Evolutionary conservation across 1,284 basidiomycete species (phyloP).

Genomic region (Ustilago loliicola): DNA sequence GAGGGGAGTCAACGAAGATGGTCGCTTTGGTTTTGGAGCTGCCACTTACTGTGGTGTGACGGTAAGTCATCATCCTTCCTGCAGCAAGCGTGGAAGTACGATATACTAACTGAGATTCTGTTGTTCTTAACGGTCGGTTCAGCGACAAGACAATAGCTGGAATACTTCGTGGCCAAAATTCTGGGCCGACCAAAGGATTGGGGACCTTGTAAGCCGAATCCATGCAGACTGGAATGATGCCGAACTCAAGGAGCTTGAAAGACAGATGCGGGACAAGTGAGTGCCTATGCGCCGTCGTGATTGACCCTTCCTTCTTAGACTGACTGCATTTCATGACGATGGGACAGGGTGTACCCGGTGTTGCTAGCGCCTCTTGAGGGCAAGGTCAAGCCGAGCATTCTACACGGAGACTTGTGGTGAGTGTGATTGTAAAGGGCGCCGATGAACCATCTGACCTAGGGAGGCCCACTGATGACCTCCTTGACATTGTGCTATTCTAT

Average conservation of each 20-base stretch:
- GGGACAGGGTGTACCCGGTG: conserved; percentile 36
- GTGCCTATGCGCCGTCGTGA: neutral
- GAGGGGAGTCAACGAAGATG: conserved; percentile 22
- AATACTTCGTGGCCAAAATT: conserved; percentile 43
- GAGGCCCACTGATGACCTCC: neutral
- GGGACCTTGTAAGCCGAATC: conserved; percentile 37
- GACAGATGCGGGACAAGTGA: conserved; percentile 41
- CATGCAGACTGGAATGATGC: conserved; percentile 16
- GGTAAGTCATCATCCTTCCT: conserved; percentile 14
- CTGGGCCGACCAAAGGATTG: conserved; percentile 43
- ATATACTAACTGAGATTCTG: neutral
- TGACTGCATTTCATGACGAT: neutral
- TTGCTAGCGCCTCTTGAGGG: conserved; percentile 41
- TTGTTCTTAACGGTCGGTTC: neutral
- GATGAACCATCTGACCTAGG: no score
- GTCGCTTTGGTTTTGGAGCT: conserved; percentile 34
- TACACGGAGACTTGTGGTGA: conserved; percentile 52
- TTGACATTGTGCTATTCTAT: neutral
- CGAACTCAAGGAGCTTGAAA: conserved; percentile 34
- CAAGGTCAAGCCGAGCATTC: conserved; percentile 39
- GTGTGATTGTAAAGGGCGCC: neutral
- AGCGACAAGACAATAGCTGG: conserved; percentile 48
- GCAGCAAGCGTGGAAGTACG: neutral
- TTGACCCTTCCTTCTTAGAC: neutral
- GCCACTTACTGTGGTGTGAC: conserved; percentile 45